These are phyloP conservation scores for Geotrichum bryndzae DNA, from an alignment of 1,139 yeast genomes.

Conservation along the genomic window DNA sequence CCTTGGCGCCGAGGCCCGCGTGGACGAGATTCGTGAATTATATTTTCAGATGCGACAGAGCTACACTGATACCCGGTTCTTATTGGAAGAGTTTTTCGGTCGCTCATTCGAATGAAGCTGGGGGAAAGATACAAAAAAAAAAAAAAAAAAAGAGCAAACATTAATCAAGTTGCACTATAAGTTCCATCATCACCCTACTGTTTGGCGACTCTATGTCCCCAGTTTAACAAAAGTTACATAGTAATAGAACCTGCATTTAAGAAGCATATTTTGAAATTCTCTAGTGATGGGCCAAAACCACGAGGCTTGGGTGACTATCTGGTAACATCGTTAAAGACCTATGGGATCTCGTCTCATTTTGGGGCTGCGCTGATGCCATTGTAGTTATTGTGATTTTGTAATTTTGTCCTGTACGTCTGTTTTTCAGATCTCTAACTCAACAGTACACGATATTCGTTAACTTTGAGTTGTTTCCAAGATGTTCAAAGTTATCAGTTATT, in stretches of 20 bases:
- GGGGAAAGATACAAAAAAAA: not conserved
- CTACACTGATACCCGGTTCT: not conserved
- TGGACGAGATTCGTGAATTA: not conserved
- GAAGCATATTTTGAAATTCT: not conserved
- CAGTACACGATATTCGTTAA: too few relatives aligned
- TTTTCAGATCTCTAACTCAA: too few relatives aligned
- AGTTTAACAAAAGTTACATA: not conserved
- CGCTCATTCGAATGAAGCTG: not conserved
- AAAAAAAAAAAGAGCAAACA: not conserved
- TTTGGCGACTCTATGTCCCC: not conserved
- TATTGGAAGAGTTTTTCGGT: not conserved
- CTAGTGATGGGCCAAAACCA: not conserved
- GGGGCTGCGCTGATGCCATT: too few relatives aligned
- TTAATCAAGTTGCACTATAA: not conserved
- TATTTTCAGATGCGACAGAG: not conserved
- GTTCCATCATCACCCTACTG: not conserved
- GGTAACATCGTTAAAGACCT: too few relatives aligned
- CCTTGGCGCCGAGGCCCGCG: conserved; percentile 49
- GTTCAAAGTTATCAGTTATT: too few relatives aligned
- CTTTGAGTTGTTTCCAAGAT: too few relatives aligned
- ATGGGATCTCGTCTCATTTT: too few relatives aligned
- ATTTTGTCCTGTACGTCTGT: too few relatives aligned
- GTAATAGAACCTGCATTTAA: not conserved
- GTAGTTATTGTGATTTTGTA: too few relatives aligned
- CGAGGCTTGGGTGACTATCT: not conserved